Base-by-base conservation (phyloP, 2,329 filamentous ascomycete genomes). In the Macrophomina phaseolina region DNA sequence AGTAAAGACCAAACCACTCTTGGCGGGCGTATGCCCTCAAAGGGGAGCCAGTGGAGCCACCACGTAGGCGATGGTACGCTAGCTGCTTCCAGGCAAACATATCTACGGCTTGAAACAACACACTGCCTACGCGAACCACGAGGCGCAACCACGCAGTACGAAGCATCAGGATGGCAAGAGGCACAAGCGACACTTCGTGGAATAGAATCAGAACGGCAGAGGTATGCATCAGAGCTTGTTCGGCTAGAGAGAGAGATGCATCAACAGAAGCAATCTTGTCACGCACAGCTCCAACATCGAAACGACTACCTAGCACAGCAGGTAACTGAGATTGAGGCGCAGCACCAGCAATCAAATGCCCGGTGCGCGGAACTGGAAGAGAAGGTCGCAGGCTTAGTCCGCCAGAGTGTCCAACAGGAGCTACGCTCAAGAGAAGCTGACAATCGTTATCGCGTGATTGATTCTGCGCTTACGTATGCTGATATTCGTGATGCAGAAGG, bases 211-310 rank as follows among this genome's bases (percentile, higher is more conserved):
- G 45, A 46, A 46, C 45, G 45, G 14, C 45, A 18, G 45, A 46
- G 45, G 45, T 46, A 46, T n/a, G 45, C 45, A 46, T 46, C 7
- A 46, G 45, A 46, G 45, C 14, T 46, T 46, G 45, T n/a, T 46
- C 45, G 45, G 18, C 45, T 46, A 18, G 45, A 46, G 45, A 23
- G 45, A 46, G 45, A 46, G 45, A 46, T n/a, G 45, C 45, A 46
- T 46, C 16, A 46, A n/a, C 16, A 46, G 16, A 46, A 46, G 16
- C 45, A 46, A 46, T 18, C 45, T 46, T 46, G 45, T 46, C 45
- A 46, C 45, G 45, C 45, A 46, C 45, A 46, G 45, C 45, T 46
- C 45, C 45, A 46, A n/a, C 45, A 46, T 46, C 45, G 45, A 46
- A 46, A 46, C 45, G 45, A 46, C 45, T 46, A 46, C 18, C 45